Base-by-base conservation (phyloP, 805 yeast species). In the Cyberlindnera saturnus region DNA sequence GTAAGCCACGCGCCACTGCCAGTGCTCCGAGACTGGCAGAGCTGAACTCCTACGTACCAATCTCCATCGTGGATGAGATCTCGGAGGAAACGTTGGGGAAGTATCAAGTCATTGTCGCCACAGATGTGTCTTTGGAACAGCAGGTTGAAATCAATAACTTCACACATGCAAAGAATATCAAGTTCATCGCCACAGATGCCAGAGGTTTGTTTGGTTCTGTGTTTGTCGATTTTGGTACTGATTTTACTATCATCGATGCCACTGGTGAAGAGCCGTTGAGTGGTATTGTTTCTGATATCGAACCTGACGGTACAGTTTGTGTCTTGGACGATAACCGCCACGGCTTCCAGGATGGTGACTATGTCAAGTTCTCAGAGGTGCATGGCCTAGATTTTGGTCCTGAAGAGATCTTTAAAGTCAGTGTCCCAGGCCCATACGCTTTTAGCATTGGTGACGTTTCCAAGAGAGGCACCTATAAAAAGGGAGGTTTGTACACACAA, bases 371-470 rank as follows among this genome's bases (percentile, higher is more conserved):
- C 57, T 60, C 84, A 13, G 98, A 90, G 65, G 82, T 90, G 32
- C 77, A 81, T 58, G 98, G 98, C 33, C 71, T 88, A 59, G 80
- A 75, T 49, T 68, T 88, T 49, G 86, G 90, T 61, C 81, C 81
- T 52, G 95, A 91, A 5, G 66, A 74, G 43, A 75, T 88, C 14
- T 79, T 72, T 60, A 83, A 85, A 60, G 77, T 93, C 41, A 83
- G 81, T 59, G 97, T 89, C 2, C 71, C 85, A 47, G 99, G 98
- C 14, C 99, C 99, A n/a, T 89, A 77, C 60, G 95, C 97, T 3
- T 93, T 86, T 72, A 81, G 78, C 59, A 78, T 91, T 46, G 79
- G 75, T 14, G 65, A 64, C 43, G 71, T 74, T 0, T 56, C 67
- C 18, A 74, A 78, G 43, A 70, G 77, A 45, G 96, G 90, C 18